Percentiles rank a stretch among this genome's conserved stretches.
Conservation (phyloP, 2,329 filamentous ascomycete species). For the Alternaria solani region DNA sequence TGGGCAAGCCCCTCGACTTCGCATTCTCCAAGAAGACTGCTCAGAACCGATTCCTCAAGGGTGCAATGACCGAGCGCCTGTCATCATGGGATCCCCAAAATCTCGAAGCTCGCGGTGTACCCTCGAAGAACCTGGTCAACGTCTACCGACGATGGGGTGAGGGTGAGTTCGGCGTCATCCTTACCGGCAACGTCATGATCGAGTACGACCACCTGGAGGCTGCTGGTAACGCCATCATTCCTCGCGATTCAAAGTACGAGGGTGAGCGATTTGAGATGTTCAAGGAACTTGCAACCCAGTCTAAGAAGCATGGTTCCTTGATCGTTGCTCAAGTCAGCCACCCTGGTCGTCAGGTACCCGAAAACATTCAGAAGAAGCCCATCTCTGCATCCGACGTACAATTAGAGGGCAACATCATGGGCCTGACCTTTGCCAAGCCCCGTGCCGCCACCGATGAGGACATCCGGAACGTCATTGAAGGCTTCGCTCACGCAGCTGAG, state of each 20-base stretch:
- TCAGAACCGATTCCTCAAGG: slow-evolving; percentile 72
- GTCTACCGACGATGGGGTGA: slow-evolving; percentile 63
- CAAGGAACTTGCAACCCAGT: slow-evolving; percentile 62
- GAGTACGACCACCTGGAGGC: slow-evolving; percentile 67
- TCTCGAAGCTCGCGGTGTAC: slow-evolving; percentile 62
- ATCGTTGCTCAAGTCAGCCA: slow-evolving; percentile 70
- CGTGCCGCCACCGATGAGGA: slow-evolving; percentile 63
- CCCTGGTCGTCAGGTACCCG: slow-evolving; percentile 65
- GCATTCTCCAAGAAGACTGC: slow-evolving; percentile 62
- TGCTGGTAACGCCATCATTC: slow-evolving; percentile 68
- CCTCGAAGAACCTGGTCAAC: slow-evolving; percentile 64
- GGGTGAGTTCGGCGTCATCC: slow-evolving; percentile 56
- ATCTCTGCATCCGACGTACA: slow-evolving; percentile 60
- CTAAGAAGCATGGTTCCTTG: slow-evolving; percentile 66
- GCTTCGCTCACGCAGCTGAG: slow-evolving; percentile 68
- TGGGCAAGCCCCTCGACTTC: slow-evolving; percentile 56
- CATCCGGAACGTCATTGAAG: slow-evolving; percentile 64
- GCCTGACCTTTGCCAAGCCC: slow-evolving; percentile 62
- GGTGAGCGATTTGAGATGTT: slow-evolving; percentile 69
- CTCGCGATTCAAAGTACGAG: slow-evolving; percentile 58
- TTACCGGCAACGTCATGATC: slow-evolving; percentile 72
- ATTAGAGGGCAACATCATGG: slow-evolving; percentile 47
- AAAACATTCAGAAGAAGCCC: slow-evolving; percentile 58
- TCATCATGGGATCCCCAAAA: slow-evolving; percentile 67
- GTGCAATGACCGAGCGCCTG: slow-evolving; percentile 71